Base-by-base conservation (phyloP, 179 eudicot species). In the Vitellaria paradoxa region DNA sequence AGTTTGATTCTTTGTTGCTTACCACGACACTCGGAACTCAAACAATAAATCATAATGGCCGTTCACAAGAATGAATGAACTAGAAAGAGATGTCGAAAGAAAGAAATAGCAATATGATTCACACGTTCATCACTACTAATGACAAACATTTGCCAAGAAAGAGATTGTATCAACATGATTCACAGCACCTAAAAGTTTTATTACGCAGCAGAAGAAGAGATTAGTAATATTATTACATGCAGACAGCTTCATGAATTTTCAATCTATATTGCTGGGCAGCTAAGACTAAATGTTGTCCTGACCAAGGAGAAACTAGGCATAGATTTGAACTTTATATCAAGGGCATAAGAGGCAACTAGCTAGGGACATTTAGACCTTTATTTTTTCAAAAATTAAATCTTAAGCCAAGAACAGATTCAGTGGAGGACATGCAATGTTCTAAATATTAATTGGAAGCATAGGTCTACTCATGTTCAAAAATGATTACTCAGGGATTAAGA, bases 241-340 rank as follows among this genome's bases (percentile, higher is more conserved):
- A 55, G 8, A 13, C 74, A 53, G 61, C 10, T 71, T 53, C 62
- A 71, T 71, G 74, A 26, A 42, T 37, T 45, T 65, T n/a, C 69
- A 65, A 65, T 65, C 15, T 40, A 40, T 13, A 42, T 42, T 42
- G 45, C 45, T 42, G 45, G 37, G 42, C 49, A 20, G 42, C 69
- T 30, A 18, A 65, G 12, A 47, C 11, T 65, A 30, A 65, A 65
- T 30, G n/a, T 68, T 0, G 45, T 0, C 21, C 55, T n/a, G 15
- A 21, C 11, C 45, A 23, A 42, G 37, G 23, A 59, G 66, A 62
- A 12, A 62, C 66, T 62, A 62, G 66, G 30, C 23, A 62, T 42
- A 5, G 45, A 42, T 42, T 42, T 42, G 45, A 42, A 42, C 45
- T 42, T 42, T 3, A 42, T 3, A 42, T 42, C 45, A 42, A 42